Evolutionary conservation across 1,284 basidiomycete genomes (phyloP), one percentile per base, ranked within the genome.

Genomic region (Vanrija sp.): DNA sequence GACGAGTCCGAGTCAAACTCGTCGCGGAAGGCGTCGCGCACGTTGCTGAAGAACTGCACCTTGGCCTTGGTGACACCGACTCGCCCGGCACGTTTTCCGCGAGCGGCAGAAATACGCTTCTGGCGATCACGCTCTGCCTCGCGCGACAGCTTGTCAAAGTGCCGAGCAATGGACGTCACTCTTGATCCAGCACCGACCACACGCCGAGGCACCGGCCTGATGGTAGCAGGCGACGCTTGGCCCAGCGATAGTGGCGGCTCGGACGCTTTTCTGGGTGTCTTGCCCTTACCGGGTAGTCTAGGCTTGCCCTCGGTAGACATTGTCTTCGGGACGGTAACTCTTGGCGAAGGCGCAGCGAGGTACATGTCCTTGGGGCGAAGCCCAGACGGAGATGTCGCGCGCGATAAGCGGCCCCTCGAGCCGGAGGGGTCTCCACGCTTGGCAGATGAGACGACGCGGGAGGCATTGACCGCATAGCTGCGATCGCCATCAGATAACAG

Each of bases 11-110:
- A 69, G 54, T 78, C 77, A 39, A 86, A 87, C 63, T 94, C 89
- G 66, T 96, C 93, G 57, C 84, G 83, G 66, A 97, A 90, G 0
- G 91, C 94, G 67, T 97, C 93, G 67, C 90, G 87, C 60, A 97
- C 85, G 66, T 90, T 96, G 62, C 90, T 87, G 46, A 97, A 85
- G 39, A 98, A 85, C 69, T 94, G 87, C 0, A 98, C 90, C 58
- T 87, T 92, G 7, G 92, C 92, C 52, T 87, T 85, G 4, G 93
- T 89, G 34, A 87, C 87, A 7, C 88, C 89, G 8, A 98, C 91
- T 2, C 96, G 95, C 39, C 95, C 85, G n/a, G 92, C 91, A 43
- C 90, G 85, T 61, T 86, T 87, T 15, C 88, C 87, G n/a, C 91
- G 83, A 65, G 93, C 71, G 8, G 73, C 57, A 9, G 73, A 68